Conservation (phyloP, 768 basidiomycete species). For the Rhizopogon rudus region DNA sequence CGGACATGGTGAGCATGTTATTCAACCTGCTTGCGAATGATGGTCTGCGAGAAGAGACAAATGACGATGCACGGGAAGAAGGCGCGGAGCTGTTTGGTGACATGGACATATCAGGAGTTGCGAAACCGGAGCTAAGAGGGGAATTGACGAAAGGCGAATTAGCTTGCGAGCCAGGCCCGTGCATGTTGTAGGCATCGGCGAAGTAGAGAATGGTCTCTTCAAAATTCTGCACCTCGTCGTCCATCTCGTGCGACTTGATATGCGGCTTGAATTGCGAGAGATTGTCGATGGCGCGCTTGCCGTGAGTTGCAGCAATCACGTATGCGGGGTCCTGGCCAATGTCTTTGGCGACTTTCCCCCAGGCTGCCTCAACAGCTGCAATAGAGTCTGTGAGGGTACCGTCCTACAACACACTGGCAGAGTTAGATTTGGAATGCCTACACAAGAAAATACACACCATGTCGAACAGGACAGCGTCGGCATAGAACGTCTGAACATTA, state of each 20-base stretch:
- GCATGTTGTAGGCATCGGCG: slow-evolving; percentile 51
- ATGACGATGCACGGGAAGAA: slow-evolving; percentile 40
- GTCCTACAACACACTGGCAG: slow-evolving; percentile 37
- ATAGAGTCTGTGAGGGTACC: slow-evolving; percentile 75
- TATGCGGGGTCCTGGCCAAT: slow-evolving; percentile 62
- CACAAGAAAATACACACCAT: slow-evolving; percentile 42
- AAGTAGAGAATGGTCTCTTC: slow-evolving; percentile 63
- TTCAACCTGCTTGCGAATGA: slow-evolving; percentile 41
- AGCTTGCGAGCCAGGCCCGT: slow-evolving; percentile 34
- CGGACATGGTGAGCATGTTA: slow-evolving; percentile 33
- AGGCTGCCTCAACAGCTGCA: slow-evolving; percentile 68
- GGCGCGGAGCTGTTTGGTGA: slow-evolving; percentile 35
- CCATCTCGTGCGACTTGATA: slow-evolving; percentile 52
- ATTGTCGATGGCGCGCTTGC: slow-evolving; percentile 75
- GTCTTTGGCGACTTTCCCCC: slow-evolving; percentile 67
- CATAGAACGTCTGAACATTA: slow-evolving; percentile 35
- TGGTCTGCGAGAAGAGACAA: slow-evolving; percentile 37
- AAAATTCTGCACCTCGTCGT: slow-evolving; percentile 52
- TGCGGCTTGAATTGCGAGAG: slow-evolving; percentile 56
- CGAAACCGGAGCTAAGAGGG: slow-evolving; percentile 26
- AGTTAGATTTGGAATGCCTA: slow-evolving; percentile 17
- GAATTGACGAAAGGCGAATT: slow-evolving; percentile 7
- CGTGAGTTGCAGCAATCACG: slow-evolving; percentile 74
- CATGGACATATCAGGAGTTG: slow-evolving; percentile 36
- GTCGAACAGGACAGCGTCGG: slow-evolving; percentile 62